These are phyloP conservation scores for Cryoendolithus antarcticus DNA, from an alignment of 2,329 filamentous ascomycete genomes.

Conservation along the genomic window DNA sequence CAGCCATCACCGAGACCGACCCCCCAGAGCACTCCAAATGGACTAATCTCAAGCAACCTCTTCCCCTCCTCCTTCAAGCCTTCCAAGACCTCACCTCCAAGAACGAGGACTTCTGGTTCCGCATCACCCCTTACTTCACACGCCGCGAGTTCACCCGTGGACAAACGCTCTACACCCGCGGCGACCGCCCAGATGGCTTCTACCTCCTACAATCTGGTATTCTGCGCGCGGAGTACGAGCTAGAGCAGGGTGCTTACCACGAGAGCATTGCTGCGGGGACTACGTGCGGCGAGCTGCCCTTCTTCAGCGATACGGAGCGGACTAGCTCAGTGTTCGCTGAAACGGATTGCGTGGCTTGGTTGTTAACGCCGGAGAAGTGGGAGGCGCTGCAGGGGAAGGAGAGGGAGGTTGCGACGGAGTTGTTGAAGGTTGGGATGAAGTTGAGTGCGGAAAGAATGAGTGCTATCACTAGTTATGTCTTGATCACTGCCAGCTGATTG, in stretches of 20 bases:
- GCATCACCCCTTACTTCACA: constrained; percentile 61
- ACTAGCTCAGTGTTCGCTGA: constrained; percentile 82
- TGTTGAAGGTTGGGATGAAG: constrained; percentile 80
- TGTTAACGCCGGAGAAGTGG: constrained; percentile 63
- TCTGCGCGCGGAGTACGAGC: constrained; percentile 75
- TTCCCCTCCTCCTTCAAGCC: constrained; percentile 86
- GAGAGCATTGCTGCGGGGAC: constrained; percentile 91
- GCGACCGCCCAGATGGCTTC: constrained; percentile 66
- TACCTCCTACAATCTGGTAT: constrained; percentile 86
- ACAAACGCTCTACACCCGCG: constrained; percentile 63
- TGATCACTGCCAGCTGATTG: constrained; percentile 28
- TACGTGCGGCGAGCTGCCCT: constrained; percentile 89
- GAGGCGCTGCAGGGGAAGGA: constrained; percentile 57
- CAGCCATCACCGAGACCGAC: constrained; percentile 51
- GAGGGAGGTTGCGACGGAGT: constrained; percentile 66
- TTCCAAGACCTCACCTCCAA: constrained; percentile 77
- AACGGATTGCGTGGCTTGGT: constrained; percentile 69
- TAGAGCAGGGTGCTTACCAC: constrained; percentile 77
- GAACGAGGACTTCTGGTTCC: constrained; percentile 95
- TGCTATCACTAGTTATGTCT: constrained; percentile 43
- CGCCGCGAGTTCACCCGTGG: constrained; percentile 56
- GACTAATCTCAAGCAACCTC: constrained; percentile 77
- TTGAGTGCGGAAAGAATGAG: constrained; percentile 89
- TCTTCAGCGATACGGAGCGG: constrained; percentile 80
- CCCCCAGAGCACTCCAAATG: constrained; percentile 51